Evolutionary conservation across 306 rosid species (phyloP).

Genomic region (Cucumis hystrix): DNA sequence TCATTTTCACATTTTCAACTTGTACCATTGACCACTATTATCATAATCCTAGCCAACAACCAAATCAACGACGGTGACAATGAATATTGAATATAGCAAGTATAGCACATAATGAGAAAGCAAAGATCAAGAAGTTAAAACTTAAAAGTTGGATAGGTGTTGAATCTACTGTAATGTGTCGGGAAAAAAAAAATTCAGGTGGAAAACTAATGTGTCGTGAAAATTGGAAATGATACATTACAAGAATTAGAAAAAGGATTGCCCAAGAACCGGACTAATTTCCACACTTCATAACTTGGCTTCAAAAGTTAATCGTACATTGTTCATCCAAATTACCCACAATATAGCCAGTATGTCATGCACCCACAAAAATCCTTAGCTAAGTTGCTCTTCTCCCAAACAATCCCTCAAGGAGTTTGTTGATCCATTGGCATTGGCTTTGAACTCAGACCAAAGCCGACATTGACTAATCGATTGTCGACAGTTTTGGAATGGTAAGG

Average conservation of each 20-base stretch:
- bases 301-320: not conserved
- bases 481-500: no score
- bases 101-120: not conserved
- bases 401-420: not conserved
- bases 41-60: not conserved
- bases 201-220: not conserved
- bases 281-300: not conserved
- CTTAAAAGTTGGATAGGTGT: not conserved
- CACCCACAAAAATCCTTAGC: not conserved
- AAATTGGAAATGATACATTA: not conserved
- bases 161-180: not conserved
- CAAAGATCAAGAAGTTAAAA: not conserved
- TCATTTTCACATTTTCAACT: not conserved
- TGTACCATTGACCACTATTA: not conserved
- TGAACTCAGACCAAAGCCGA: no score
- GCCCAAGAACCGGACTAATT: not conserved
- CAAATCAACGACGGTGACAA: not conserved
- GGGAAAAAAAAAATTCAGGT: no score
- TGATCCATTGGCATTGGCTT: no score
- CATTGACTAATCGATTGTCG: no score
- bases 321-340: not conserved
- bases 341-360: not conserved
- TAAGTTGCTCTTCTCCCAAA: not conserved
- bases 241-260: not conserved
- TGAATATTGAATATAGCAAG: not conserved